phyloP scores from a whole-genome alignment of 1,284 basidiomycete genomes.

The Chalciporus sp. region DNA sequence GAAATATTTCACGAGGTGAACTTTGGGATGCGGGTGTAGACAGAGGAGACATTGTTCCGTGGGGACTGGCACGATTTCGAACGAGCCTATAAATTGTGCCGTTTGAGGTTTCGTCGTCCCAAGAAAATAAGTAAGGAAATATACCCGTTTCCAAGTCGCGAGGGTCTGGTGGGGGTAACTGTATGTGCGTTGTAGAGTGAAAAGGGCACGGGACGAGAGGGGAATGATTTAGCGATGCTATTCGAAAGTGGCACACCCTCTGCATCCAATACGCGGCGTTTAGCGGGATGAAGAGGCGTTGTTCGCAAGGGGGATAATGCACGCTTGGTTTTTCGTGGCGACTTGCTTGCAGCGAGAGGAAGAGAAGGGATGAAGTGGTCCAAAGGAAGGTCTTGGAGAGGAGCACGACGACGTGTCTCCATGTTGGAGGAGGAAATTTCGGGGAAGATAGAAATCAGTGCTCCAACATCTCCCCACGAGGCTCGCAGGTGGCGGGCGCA shows the following conservation, averaged over 20 bases:
- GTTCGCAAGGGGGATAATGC: slow-evolving; percentile 54
- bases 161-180: slow-evolving; percentile 25
- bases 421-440: slow-evolving; percentile 17
- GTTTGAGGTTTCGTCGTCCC: neutral
- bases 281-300: slow-evolving; percentile 59
- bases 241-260: slow-evolving; percentile 47
- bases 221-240: slow-evolving; percentile 18
- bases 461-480: slow-evolving; percentile 32
- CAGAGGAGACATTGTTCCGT: slow-evolving; percentile 14
- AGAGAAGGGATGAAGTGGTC: slow-evolving; percentile 48
- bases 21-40: slow-evolving; percentile 15
- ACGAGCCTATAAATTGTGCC: slow-evolving; percentile 9
- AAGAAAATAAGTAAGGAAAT: neutral
- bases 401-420: slow-evolving; percentile 41
- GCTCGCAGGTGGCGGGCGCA: neutral
- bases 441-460: slow-evolving; percentile 27
- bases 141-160: slow-evolving; percentile 29
- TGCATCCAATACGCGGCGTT: slow-evolving; percentile 65
- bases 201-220: slow-evolving; percentile 20
- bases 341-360: slow-evolving; percentile 24
- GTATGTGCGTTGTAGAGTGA: slow-evolving; percentile 16
- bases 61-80: slow-evolving; percentile 12
- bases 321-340: slow-evolving; percentile 43
- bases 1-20: slow-evolving; percentile 32
- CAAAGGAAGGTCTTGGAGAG: slow-evolving; percentile 61